phyloP scores from a whole-genome alignment of 768 basidiomycete species.

The Mycena rosella region DNA sequence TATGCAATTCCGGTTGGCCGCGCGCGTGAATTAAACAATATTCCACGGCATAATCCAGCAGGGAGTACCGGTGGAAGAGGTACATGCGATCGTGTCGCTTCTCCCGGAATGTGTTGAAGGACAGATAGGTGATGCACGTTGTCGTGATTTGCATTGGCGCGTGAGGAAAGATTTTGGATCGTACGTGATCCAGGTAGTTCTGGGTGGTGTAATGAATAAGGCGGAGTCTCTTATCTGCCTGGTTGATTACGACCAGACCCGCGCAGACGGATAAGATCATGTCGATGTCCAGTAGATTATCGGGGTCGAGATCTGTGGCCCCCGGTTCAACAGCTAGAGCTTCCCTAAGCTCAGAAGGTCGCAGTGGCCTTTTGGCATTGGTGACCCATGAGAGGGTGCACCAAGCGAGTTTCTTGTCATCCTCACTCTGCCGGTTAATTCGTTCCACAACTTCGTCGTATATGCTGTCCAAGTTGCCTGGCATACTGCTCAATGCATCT shows the following conservation, averaged over 20 bases:
- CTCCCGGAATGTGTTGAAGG: neutral
- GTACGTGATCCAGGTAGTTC: neutral
- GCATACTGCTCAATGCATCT: too few relatives aligned
- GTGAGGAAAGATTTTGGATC: neutral
- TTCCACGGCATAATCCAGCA: constrained; percentile 16
- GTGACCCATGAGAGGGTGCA: too few relatives aligned
- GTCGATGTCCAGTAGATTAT: too few relatives aligned
- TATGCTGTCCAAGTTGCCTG: too few relatives aligned
- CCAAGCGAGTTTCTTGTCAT: too few relatives aligned
- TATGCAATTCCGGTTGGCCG: neutral
- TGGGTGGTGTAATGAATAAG: constrained; percentile 15
- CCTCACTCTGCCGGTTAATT: too few relatives aligned
- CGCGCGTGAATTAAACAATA: constrained; percentile 7
- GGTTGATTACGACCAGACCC: neutral
- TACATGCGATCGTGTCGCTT: neutral
- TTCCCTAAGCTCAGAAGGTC: too few relatives aligned
- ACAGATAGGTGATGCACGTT: neutral
- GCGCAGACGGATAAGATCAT: too few relatives aligned
- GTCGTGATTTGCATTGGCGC: neutral
- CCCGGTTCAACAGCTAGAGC: too few relatives aligned
- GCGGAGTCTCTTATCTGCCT: neutral
- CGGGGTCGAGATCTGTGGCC: too few relatives aligned
- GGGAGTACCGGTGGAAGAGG: neutral
- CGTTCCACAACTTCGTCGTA: too few relatives aligned
- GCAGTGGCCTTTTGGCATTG: too few relatives aligned